A percentile compares a stretch with the other conserved stretches of the same genome.
Conservation (phyloP, 139 green algal genomes). For the Chlamydomonas schloesseri region DNA sequence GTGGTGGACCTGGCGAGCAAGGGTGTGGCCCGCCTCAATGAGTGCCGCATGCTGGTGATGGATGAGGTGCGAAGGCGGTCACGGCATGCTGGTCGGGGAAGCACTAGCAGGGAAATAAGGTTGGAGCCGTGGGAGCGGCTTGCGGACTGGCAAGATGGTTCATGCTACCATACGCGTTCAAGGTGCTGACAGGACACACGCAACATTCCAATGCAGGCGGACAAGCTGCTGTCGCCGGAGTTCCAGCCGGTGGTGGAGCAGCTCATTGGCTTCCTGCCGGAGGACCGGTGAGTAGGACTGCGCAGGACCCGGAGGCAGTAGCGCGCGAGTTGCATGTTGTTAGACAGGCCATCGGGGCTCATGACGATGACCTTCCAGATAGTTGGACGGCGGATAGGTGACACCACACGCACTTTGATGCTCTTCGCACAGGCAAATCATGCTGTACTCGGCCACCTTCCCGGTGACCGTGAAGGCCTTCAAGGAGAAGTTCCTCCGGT, state of each 20-base stretch:
- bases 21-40: conserved; percentile 91
- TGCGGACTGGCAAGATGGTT: no score
- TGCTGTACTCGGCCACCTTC: conserved; percentile 98
- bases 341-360: no score
- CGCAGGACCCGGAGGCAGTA: no score
- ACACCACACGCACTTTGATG: no score
- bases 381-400: no score
- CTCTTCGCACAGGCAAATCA: conserved; percentile 85
- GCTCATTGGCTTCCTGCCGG: conserved; percentile 89
- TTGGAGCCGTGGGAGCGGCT: no score
- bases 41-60: conserved; percentile 93
- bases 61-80: conserved; percentile 98
- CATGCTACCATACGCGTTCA: no score
- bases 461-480: conserved; percentile 99
- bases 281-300: conserved; percentile 59
- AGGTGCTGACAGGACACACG: no score
- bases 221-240: conserved; percentile 83
- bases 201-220: conserved; percentile 42
- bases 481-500: conserved; percentile 94
- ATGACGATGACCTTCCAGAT: no score
- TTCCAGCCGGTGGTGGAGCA: conserved; percentile 98
- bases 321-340: no score
- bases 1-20: conserved; percentile 97
- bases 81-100: no score
- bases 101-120: no score